phyloP scores from a whole-genome alignment of 2,329 filamentous ascomycete species.

The Colletotrichum lupini region DNA sequence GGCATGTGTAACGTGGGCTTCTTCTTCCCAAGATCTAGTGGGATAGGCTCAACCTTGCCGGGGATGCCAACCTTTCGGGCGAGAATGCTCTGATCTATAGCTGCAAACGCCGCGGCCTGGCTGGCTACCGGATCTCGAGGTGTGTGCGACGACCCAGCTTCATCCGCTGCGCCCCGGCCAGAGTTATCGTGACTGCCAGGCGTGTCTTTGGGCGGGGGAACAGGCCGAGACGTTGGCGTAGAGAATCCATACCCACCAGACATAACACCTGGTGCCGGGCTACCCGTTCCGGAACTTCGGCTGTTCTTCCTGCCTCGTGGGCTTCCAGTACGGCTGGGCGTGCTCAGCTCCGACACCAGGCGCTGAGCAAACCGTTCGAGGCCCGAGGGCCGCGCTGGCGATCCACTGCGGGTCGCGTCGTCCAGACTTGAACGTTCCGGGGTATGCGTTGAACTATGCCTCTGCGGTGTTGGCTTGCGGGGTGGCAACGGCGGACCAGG shows the following conservation, averaged over 20 bases:
- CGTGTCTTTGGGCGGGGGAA: conserved; percentile 56
- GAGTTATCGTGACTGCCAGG: conserved; percentile 51
- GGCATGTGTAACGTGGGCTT: conserved; percentile 33
- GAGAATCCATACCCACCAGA: conserved; percentile 43
- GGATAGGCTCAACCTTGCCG: conserved; percentile 56
- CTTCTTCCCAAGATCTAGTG: conserved; percentile 56
- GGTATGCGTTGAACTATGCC: conserved; percentile 44
- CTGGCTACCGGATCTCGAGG: conserved; percentile 51
- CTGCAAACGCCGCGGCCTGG: conserved; percentile 71
- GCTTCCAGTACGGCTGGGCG: conserved; percentile 61
- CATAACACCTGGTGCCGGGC: conserved; percentile 43
- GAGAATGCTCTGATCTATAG: conserved; percentile 71
- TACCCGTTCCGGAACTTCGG: conserved; percentile 45
- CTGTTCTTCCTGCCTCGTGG: conserved; percentile 63
- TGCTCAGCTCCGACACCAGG: conserved; percentile 68
- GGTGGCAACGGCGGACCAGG: conserved; percentile 42
- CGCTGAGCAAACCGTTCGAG: conserved; percentile 73
- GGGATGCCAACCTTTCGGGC: conserved; percentile 65
- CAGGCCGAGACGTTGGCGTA: conserved; percentile 48
- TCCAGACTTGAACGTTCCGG: conserved; percentile 57
- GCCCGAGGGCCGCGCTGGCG: conserved; percentile 64
- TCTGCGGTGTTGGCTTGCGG: conserved; percentile 35
- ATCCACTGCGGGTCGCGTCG: conserved; percentile 56
- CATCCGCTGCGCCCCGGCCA: conserved; percentile 42
- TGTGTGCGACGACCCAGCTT: conserved; percentile 16